A percentile compares a stretch with the other conserved stretches of the same genome.
Conservation (phyloP, 495 filamentous ascomycete genomes). For the Aspergillus campestris region DNA sequence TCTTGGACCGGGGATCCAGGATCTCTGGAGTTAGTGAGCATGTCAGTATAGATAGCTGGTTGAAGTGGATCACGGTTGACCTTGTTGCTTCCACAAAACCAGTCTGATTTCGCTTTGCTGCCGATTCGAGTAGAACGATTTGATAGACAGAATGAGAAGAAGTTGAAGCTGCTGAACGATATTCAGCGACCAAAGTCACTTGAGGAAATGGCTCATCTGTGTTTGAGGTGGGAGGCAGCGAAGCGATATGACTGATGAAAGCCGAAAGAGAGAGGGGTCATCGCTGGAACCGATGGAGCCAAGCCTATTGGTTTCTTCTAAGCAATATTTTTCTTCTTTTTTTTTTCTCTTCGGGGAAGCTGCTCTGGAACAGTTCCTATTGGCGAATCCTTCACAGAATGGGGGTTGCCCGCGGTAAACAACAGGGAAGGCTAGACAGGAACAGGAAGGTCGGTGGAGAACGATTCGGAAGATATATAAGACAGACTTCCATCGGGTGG, state of each 20-base stretch:
- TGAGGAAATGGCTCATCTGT: no score
- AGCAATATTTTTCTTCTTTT: not conserved
- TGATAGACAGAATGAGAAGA: no score
- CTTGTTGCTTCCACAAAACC: constrained; percentile 3
- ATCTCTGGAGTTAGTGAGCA: constrained; percentile 9
- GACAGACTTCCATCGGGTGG: no score
- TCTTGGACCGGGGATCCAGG: constrained; percentile 1
- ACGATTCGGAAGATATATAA: not conserved
- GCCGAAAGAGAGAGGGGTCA: not conserved
- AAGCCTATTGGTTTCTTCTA: not conserved
- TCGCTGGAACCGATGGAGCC: not conserved
- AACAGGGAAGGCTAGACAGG: constrained; percentile 8
- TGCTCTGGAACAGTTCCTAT: not conserved
- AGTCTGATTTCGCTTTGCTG: no score
- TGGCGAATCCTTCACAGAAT: no score
- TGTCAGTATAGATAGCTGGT: constrained; percentile 10
- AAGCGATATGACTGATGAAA: not conserved
- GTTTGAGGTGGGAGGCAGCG: not conserved
- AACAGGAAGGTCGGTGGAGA: constrained; percentile 12
- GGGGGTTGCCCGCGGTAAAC: not conserved
- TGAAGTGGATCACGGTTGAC: constrained; percentile 13
- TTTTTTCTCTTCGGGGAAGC: not conserved
- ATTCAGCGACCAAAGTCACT: no score
- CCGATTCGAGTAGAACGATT: no score
- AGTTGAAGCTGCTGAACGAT: no score